Conservation (phyloP, 305 asterid genomes). For the Caryopteris hybrid region DNA sequence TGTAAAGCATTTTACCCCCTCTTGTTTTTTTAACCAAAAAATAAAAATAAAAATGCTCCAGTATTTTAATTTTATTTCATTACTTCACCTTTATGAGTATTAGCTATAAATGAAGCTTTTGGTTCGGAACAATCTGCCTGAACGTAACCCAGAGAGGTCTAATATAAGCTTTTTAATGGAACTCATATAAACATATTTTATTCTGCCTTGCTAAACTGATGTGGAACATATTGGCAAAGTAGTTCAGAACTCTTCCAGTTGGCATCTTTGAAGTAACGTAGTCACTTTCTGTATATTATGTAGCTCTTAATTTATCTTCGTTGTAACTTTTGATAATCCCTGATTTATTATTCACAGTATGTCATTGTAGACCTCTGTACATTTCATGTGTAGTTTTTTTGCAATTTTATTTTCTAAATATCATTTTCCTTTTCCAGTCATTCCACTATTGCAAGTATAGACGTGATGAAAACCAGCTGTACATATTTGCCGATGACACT, state of each 20-base stretch:
- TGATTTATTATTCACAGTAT: background rate
- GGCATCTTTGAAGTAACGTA: background rate
- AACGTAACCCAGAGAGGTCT: background rate
- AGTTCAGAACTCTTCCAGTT: background rate
- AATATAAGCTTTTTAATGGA: background rate
- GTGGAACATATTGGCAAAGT: background rate
- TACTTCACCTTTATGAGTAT: background rate
- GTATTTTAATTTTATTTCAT: background rate
- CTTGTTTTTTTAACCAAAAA: too few species aligned
- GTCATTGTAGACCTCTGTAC: background rate
- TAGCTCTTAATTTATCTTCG: background rate
- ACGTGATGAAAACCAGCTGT: constrained; percentile 98
- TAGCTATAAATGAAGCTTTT: background rate
- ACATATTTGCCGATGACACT: constrained; percentile 97
- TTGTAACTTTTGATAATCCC: background rate
- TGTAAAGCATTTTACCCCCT: background rate
- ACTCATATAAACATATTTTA: background rate
- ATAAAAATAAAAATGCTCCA: too few species aligned
- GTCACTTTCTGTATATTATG: background rate
- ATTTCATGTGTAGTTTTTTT: background rate
- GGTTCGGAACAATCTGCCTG: background rate
- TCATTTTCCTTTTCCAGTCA: constrained; percentile 48
- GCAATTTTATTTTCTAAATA: background rate
- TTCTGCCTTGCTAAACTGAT: background rate
- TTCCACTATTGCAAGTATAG: constrained; percentile 99